Evolutionary conservation across 2,329 filamentous ascomycete species (phyloP), one percentile per base, ranked within the genome.

Genomic region (Cadophora luteo-olivacea): DNA sequence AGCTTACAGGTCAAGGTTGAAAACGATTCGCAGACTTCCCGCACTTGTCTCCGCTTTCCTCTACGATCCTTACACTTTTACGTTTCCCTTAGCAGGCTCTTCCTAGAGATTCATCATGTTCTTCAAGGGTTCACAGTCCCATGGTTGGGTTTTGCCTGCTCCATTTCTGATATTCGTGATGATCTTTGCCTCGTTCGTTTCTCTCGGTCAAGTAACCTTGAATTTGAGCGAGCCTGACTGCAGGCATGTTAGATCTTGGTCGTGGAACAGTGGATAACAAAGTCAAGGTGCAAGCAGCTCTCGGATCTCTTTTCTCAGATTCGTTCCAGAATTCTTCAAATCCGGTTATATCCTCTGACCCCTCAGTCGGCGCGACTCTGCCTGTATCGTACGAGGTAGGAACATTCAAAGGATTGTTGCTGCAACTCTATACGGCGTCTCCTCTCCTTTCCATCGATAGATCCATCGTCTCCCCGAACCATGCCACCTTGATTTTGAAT

Each of bases 251-350:
- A 1, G 57, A 38, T 60, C 22, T 32, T 54, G 25, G 14, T 29
- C 33, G 33, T 25, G 11, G 57, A 22, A 19, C 3, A 2, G 22
- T 8, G 22, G 57, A 25, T 14, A 22, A 29, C 14, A 19, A 45
- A 60, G 9, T 14, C 57, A 45, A 25, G 33, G 25, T 60, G 38
- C 6, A 41, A 19, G 36, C 7, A 12, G 36, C 57, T 60, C 57
- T 45, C 57, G 45, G 57, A 60, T 33, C 57, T 9, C 22, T 24
- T 29, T 60, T 33, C n/a, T 45, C 57, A 60, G 36, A 25, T 41
- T 22, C 57, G 36, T 60, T 60, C 36, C 57, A 45, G 36, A 60
- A 36, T 9, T 25, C 11, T 16, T 3, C 16, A 45, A 60, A 41
- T 8, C 22, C 25, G 33, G 33, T 45, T 24, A 11, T 24, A 19